phyloP scores from a whole-genome alignment of 2,329 filamentous ascomycete genomes.

The Cladophialophora immunda region DNA sequence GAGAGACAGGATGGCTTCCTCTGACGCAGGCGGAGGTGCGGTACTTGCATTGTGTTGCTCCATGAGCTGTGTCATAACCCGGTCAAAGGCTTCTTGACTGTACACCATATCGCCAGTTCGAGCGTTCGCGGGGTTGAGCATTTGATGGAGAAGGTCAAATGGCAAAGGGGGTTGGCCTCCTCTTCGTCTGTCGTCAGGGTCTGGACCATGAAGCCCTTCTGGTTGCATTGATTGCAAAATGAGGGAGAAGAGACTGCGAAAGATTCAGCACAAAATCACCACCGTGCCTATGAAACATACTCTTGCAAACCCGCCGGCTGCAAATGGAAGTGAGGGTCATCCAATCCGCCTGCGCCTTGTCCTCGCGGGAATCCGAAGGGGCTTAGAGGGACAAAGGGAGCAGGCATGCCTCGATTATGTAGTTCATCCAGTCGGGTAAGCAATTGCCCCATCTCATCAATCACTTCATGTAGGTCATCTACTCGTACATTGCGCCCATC shows the following conservation, averaged over 20 bases:
- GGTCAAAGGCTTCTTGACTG: conserved; percentile 87
- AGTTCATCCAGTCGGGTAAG: conserved; percentile 18
- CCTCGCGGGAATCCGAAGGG: conserved; percentile 22
- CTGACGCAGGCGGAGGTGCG: conserved; percentile 81
- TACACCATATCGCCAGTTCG: conserved; percentile 82
- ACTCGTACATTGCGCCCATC: conserved; percentile 24
- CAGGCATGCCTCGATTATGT: conserved; percentile 25
- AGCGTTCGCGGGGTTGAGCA: conserved; percentile 51
- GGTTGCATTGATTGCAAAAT: conserved; percentile 39
- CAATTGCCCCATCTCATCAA: conserved; percentile 19
- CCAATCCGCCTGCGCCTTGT: background rate
- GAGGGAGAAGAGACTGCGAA: conserved; percentile 34
- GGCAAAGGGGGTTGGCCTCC: conserved; percentile 44
- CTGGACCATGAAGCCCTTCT: conserved; percentile 5
- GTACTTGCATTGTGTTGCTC: conserved; percentile 76
- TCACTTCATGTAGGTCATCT: conserved; percentile 10
- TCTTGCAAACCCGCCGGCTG: conserved; percentile 36
- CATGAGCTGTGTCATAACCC: conserved; percentile 87
- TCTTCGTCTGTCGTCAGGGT: conserved; percentile 13
- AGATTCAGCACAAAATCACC: background rate
- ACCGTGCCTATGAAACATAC: conserved; percentile 13
- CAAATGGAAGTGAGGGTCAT: conserved; percentile 11
- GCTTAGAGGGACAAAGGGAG: conserved; percentile 6
- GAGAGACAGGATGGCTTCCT: conserved; percentile 75
- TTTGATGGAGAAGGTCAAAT: conserved; percentile 55